Conservation (phyloP, 257 asterid genomes). For the Solanum habrochaites region DNA sequence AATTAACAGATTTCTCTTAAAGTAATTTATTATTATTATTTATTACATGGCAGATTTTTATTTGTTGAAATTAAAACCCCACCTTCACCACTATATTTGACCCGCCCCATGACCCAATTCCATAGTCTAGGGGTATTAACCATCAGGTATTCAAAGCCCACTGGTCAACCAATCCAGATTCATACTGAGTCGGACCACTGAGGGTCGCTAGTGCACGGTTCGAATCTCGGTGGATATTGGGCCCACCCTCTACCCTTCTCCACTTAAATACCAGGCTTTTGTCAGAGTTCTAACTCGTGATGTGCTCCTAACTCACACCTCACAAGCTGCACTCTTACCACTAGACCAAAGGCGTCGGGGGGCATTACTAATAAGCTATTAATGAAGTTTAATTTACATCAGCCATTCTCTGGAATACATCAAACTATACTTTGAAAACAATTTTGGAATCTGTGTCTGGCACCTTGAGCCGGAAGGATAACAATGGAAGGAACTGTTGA, state of each 20-base stretch:
- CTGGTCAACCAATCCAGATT: neutral
- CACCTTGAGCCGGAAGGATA: neutral
- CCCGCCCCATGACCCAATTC: neutral
- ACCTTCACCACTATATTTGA: neutral
- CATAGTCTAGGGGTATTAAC: neutral
- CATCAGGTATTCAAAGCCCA: neutral
- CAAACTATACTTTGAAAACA: neutral
- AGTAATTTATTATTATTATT: too few relatives aligned
- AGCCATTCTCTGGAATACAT: neutral
- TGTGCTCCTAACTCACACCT: neutral
- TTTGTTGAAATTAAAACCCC: neutral
- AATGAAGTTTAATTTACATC: neutral
- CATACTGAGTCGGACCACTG: neutral
- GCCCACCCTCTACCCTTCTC: neutral
- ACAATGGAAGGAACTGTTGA: neutral
- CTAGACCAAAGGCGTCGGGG: neutral
- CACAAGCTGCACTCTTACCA: neutral
- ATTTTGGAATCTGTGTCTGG: neutral
- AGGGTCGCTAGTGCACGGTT: neutral
- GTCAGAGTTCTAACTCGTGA: neutral
- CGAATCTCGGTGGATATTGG: neutral
- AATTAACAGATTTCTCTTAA: neutral
- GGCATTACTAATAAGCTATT: neutral
- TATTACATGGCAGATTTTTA: neutral
- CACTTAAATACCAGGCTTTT: neutral